phyloP scores from a whole-genome alignment of 73 alveolate species.

The Breviolum minutum region DNA sequence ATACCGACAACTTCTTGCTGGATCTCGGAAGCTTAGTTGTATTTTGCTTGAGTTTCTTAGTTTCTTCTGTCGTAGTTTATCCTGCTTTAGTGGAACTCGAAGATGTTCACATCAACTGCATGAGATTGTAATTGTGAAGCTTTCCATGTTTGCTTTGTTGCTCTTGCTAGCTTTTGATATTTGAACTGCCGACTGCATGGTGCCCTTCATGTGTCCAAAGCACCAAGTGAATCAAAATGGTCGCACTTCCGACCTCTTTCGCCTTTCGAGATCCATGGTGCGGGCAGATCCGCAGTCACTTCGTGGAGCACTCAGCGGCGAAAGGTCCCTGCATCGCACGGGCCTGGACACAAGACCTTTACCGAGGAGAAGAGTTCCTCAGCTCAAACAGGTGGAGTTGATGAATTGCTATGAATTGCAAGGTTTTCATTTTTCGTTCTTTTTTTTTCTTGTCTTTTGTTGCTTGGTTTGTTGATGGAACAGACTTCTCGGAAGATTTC shows the following conservation, averaged over 20 bases:
- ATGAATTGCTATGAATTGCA: background rate
- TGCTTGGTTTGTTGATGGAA: too few relatives aligned
- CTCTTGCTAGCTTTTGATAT: too few relatives aligned
- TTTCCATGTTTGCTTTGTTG: too few relatives aligned
- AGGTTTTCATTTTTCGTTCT: background rate
- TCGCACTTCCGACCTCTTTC: background rate
- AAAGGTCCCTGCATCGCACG: conserved; percentile 80
- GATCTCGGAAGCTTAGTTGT: conserved; percentile 7
- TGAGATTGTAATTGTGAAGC: too few relatives aligned
- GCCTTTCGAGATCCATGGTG: conserved; percentile 24
- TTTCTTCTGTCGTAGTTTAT: background rate
- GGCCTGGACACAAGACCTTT: conserved; percentile 18
- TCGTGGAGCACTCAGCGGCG: conserved; percentile 20
- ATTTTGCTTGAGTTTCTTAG: background rate
- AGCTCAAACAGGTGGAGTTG: background rate
- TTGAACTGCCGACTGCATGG: too few relatives aligned
- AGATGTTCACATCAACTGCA: too few relatives aligned
- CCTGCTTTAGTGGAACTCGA: too few relatives aligned
- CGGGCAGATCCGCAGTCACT: conserved; percentile 47
- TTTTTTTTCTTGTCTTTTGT: background rate
- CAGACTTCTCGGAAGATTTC: too few relatives aligned
- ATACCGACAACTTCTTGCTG: conserved; percentile 24
- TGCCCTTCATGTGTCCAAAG: background rate
- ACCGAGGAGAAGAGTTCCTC: conserved; percentile 14
- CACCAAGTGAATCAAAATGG: background rate